Evolutionary conservation across 345 rosid species (phyloP).

Genomic region (Dovyalis caffra): DNA sequence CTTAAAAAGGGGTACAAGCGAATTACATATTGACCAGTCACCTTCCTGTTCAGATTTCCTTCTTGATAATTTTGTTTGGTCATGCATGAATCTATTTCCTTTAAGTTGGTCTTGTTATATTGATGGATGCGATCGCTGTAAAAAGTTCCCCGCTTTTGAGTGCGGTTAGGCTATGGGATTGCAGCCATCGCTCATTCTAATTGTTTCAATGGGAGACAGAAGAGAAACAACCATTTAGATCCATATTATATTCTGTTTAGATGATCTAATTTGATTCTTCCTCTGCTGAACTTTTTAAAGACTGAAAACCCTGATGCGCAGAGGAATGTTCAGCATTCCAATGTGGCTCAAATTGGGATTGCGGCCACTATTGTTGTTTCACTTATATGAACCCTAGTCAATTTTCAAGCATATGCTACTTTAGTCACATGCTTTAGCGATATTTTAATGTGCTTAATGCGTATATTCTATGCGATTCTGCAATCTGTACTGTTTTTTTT

Average conservation of each 20-base stretch:
- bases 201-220: neutral
- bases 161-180: conserved; percentile 21
- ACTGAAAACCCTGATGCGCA: neutral
- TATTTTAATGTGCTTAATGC: neutral
- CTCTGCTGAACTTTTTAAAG: neutral
- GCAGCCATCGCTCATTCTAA: conserved; percentile 10
- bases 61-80: neutral
- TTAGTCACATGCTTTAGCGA: neutral
- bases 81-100: neutral
- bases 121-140: conserved; percentile 3
- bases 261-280: neutral
- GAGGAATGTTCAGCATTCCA: conserved; percentile 11
- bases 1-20: neutral
- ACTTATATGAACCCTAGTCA: neutral
- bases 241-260: neutral
- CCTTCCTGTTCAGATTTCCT: neutral
- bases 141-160: conserved; percentile 25
- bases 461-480: neutral
- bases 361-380: conserved; percentile 2
- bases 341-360: conserved; percentile 9
- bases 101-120: neutral
- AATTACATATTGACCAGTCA: neutral
- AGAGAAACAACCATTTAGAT: neutral
- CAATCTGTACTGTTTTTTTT: neutral
- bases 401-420: neutral